Evolutionary conservation across 2,329 filamentous ascomycete species (phyloP), one percentile per base, ranked within the genome.

Genomic region (Xylaria sp.): DNA sequence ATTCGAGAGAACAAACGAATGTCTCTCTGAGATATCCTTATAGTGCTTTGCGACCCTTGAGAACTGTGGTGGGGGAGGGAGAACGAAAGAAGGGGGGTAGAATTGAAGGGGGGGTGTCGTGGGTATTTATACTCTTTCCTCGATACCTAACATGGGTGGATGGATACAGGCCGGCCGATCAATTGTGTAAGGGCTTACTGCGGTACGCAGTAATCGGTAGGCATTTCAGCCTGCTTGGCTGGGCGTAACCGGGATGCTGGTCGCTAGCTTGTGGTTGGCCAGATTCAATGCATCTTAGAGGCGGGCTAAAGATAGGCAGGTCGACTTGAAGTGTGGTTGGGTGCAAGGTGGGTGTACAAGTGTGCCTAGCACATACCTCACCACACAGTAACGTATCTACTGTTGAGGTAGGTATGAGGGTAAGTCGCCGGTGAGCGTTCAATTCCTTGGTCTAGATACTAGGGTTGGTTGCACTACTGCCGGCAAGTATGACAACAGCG

Each of bases 41-140:
- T 80, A 78, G 79, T 81, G 81, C 81, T 89, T 89, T 88, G 87
- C 86, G 86, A 85, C 86, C 86, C 86, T 72, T 82, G 81, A 81
- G 80, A 81, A 79, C 82, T 83, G 82, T 82, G 85, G 81, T 84
- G 85, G 85, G 85, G 86, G 85, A 83, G 82, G 82, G 78, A 82
- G 82, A 82, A 80, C 80, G 81, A 82, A 81, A 79, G 80, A 82
- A 82, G 77, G 77, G 74, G 77, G 74, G 76, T 72, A 78, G 76
- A 77, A 75, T 74, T 74, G 71, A 73, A 74, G 75, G 76, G 79
- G 80, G 79, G 77, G 73, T 75, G 71, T 64, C 70, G 69, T 56
- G 68, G 73, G 82, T 82, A 82, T 82, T 81, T 82, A 80, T 81
- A 78, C 66, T 4, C 57, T 54, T 36, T 5, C 15, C 39, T 13